phyloP scores from a whole-genome alignment of 768 basidiomycete species.

The Tylopilus subfusipes region DNA sequence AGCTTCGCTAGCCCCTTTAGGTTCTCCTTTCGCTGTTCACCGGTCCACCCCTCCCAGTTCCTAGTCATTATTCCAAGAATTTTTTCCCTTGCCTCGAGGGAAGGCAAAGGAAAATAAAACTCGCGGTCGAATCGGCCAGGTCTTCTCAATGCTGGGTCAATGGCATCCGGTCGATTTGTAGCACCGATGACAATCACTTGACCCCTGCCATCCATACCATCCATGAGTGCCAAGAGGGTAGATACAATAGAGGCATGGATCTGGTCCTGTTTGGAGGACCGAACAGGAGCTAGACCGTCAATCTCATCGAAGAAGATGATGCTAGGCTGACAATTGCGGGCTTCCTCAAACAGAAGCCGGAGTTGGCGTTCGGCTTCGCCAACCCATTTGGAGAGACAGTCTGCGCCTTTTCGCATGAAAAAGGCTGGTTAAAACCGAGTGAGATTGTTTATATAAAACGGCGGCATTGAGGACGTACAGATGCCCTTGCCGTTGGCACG shows the following conservation, averaged over 20 bases:
- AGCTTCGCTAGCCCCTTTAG: slow-evolving; percentile 72
- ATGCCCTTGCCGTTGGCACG: slow-evolving; percentile 83
- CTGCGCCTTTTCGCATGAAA: slow-evolving; percentile 99
- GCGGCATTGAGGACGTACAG: slow-evolving; percentile 51
- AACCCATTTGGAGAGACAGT: slow-evolving; percentile 98
- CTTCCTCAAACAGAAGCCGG: slow-evolving; percentile 93
- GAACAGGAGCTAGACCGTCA: slow-evolving; percentile 95
- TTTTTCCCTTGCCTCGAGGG: slow-evolving; percentile 76
- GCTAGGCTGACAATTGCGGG: slow-evolving; percentile 84
- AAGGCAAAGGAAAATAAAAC: slow-evolving; percentile 95
- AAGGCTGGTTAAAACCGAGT: slow-evolving; percentile 58
- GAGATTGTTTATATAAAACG: not conserved
- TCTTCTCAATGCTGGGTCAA: slow-evolving; percentile 90
- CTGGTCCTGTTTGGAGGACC: slow-evolving; percentile 98
- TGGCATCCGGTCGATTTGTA: slow-evolving; percentile 95
- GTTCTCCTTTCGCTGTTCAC: slow-evolving; percentile 44
- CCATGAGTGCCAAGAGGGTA: slow-evolving; percentile 95
- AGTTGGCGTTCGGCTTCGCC: slow-evolving; percentile 98
- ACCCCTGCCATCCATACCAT: slow-evolving; percentile 98
- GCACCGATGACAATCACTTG: slow-evolving; percentile 98
- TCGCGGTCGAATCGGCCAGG: slow-evolving; percentile 97
- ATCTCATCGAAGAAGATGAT: slow-evolving; percentile 99
- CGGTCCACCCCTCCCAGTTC: slow-evolving; percentile 84
- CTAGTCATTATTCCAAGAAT: slow-evolving; percentile 89
- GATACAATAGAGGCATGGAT: slow-evolving; percentile 98